These are phyloP conservation scores for Pythium vanterpoolii DNA, from an alignment of 352 stramenopile species.

Conservation along the genomic window DNA sequence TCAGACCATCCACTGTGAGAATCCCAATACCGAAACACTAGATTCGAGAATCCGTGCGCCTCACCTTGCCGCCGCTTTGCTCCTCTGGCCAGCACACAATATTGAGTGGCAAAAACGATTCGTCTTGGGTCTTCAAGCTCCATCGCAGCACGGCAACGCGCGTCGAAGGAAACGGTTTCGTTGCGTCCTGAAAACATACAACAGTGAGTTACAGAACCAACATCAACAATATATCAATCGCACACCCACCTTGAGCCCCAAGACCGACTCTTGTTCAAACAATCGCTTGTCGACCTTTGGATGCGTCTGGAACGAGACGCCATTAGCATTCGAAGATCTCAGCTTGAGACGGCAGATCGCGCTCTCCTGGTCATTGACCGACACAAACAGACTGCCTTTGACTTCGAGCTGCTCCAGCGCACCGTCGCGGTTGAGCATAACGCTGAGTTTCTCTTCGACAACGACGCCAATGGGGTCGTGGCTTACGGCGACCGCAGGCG, in stretches of 20 bases:
- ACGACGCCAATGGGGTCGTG: constrained; percentile 78
- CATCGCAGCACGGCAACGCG: constrained; percentile 81
- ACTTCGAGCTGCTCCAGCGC: constrained; percentile 83
- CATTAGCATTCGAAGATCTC: constrained; percentile 56
- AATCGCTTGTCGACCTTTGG: constrained; percentile 88
- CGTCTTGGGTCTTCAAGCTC: constrained; percentile 86
- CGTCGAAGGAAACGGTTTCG: constrained; percentile 80
- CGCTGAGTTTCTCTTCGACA: constrained; percentile 87
- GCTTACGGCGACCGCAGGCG: constrained; percentile 61
- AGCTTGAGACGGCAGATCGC: constrained; percentile 74
- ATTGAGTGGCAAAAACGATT: constrained; percentile 81
- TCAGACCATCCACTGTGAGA: neutral
- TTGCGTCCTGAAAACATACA: constrained; percentile 64
- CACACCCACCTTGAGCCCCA: constrained; percentile 56
- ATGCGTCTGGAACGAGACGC: constrained; percentile 82
- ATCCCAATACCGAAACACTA: neutral
- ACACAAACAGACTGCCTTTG: constrained; percentile 85
- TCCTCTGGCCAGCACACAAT: constrained; percentile 88
- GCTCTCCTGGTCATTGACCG: constrained; percentile 72
- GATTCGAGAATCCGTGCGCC: neutral
- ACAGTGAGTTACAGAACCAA: neutral
- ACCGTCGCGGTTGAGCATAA: constrained; percentile 77
- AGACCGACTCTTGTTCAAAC: constrained; percentile 76
- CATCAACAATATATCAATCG: neutral
- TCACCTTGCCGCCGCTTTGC: constrained; percentile 74